Evolutionary conservation across 768 basidiomycete genomes (phyloP), one percentile per base, ranked within the genome.

Genomic region (Mycena capillaripes): DNA sequence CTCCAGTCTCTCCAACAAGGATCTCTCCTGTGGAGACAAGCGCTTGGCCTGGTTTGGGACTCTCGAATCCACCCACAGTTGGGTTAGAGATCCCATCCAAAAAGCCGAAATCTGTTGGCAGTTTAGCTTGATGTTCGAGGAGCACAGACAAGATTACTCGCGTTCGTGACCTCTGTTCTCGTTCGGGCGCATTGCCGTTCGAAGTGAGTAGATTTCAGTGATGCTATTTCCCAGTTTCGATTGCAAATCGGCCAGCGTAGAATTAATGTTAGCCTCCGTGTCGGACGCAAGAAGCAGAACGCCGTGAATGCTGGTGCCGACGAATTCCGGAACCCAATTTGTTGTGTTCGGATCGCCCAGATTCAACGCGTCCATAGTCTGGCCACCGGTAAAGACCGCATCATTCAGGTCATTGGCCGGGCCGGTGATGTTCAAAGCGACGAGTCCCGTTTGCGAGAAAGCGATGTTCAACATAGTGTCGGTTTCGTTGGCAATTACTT

Each of bases 131-230:
- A 19, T 32, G 16, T 8, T 56, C 2, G 21, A 9, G 25, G 9
- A n/a, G 44, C n/a, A 50, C 5, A 19, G n/a, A 23, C 48, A 56
- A 11, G 52, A n/a, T n/a, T n/a, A 78, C 64, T 80, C 76, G 61
- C 80, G 81, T 74, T 84, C 81, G 36, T 76, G 75, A 14, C 77
- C 76, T 25, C 8, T 59, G 40, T 53, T 78, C 66, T 5, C 40
- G 19, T 11, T 67, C 75, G n/a, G 78, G 78, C 48, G 48, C 48
- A 50, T 27, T 81, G 76, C n/a, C 73, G 74, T 5, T 71, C 71
- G 29, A 1, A 78, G 61, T 17, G 61, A 56, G 32, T 73, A 66
- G 25, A 72, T 42, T 46, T 75, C 69, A 2, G 53, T 70, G 60
- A 76, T 70, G 9, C 66, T 61, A 21, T 42, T 58, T 14, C 55